phyloP scores from a whole-genome alignment of 2,329 filamentous ascomycete species.

The Cladosporium colombiae region DNA sequence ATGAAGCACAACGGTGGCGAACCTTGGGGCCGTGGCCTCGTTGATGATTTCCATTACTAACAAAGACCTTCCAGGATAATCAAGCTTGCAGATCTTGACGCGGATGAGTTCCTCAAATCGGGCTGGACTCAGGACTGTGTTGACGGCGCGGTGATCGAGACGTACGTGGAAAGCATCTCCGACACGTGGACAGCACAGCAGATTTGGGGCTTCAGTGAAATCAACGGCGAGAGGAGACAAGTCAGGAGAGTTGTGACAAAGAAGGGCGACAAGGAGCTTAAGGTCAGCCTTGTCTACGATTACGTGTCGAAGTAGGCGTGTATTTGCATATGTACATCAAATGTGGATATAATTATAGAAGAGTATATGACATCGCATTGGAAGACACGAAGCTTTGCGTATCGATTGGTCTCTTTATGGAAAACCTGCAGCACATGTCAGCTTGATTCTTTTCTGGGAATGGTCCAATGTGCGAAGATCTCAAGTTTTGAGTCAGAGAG shows the following conservation, averaged over 20 bases:
- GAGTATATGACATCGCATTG: not conserved
- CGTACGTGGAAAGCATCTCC: conserved; percentile 51
- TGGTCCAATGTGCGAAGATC: not conserved
- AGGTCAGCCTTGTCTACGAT: conserved; percentile 48
- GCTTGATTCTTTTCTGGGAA: not conserved
- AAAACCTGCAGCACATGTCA: not conserved
- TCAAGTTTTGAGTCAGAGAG: conserved; percentile 33
- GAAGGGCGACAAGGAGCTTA: conserved; percentile 43
- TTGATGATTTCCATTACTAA: not conserved
- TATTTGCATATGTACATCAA: not conserved
- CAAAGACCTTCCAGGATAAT: conserved; percentile 32
- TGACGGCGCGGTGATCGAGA: conserved; percentile 48
- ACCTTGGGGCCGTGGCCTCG: not conserved
- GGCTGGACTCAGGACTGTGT: conserved; percentile 61
- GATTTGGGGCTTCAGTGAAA: conserved; percentile 50
- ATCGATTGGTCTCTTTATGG: not conserved
- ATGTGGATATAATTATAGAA: not conserved
- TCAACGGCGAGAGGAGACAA: conserved; percentile 45
- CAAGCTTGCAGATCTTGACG: conserved; percentile 41
- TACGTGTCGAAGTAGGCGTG: conserved; percentile 28
- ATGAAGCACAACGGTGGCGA: no score
- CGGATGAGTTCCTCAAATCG: conserved; percentile 54
- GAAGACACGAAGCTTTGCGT: not conserved
- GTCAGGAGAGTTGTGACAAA: conserved; percentile 40
- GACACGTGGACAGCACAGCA: conserved; percentile 58